Conservation (phyloP, 1,284 basidiomycete genomes). For the Bondarzewia mesenterica region DNA sequence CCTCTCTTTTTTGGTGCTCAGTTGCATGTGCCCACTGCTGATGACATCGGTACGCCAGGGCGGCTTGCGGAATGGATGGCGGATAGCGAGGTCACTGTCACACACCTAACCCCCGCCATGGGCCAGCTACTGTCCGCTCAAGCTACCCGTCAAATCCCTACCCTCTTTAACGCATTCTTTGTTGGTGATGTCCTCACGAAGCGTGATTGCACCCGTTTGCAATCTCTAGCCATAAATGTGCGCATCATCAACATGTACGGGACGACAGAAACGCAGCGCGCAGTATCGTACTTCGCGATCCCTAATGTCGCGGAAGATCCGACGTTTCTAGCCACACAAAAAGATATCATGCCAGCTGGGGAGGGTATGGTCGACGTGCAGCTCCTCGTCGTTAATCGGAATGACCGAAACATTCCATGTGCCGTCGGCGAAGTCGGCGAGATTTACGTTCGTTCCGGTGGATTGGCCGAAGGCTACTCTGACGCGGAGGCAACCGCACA, state of each 20-base stretch:
- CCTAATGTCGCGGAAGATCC: slow-evolving; percentile 80
- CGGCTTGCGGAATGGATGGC: slow-evolving; percentile 99
- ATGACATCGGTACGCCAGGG: slow-evolving; percentile 97
- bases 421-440: slow-evolving; percentile 97
- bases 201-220: slow-evolving; percentile 93
- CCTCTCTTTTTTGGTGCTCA: slow-evolving; percentile 96
- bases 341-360: slow-evolving; percentile 98
- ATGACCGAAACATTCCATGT: slow-evolving; percentile 83
- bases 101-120: slow-evolving; percentile 98
- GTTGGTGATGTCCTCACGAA: slow-evolving; percentile 99
- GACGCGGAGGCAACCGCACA: slow-evolving; percentile 79
- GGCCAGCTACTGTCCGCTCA: slow-evolving; percentile 97
- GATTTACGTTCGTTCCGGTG: slow-evolving; percentile 96
- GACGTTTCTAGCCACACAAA: slow-evolving; percentile 90
- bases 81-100: slow-evolving; percentile 81
- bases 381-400: slow-evolving; percentile 92
- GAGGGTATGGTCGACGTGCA: slow-evolving; percentile 98
- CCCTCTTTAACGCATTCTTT: slow-evolving; percentile 90
- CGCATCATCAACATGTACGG: slow-evolving; percentile 99
- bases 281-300: slow-evolving; percentile 96
- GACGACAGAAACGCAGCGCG: slow-evolving; percentile 98
- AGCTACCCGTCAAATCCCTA: slow-evolving; percentile 83
- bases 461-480: slow-evolving; percentile 93
- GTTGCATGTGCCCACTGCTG: slow-evolving; percentile 93
- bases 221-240: slow-evolving; percentile 89